A percentile compares a stretch with the other conserved stretches of the same genome.
Conservation (phyloP, 257 asterid genomes). For the Fraxinus cuspidata region DNA sequence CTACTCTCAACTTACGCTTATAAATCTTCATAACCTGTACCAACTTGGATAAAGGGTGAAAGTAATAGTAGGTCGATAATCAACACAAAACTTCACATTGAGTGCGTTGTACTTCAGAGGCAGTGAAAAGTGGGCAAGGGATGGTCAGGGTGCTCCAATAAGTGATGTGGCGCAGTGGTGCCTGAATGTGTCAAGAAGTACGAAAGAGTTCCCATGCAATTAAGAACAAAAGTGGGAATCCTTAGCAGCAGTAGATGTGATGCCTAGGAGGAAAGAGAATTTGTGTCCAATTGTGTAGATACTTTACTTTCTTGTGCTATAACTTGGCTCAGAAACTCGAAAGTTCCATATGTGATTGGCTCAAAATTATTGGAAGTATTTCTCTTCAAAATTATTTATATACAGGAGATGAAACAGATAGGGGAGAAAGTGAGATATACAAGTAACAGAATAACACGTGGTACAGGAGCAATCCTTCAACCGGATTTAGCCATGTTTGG, state of each 20-base stretch:
- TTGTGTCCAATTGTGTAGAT: neutral
- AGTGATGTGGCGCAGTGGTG: neutral
- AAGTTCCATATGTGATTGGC: neutral
- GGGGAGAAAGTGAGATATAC: neutral
- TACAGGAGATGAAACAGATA: neutral
- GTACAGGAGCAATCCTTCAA: neutral
- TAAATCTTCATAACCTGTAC: neutral
- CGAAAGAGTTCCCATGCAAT: neutral
- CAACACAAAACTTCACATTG: neutral
- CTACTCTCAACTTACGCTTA: neutral
- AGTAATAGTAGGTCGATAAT: too few species aligned
- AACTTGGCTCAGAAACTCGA: neutral
- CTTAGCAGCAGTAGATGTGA: neutral
- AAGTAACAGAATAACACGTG: neutral
- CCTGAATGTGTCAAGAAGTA: neutral
- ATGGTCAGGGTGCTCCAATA: neutral
- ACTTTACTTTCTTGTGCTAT: neutral
- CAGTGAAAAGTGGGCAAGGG: neutral
- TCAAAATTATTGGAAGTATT: neutral
- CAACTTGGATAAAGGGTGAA: neutral
- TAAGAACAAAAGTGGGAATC: neutral
- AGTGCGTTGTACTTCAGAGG: neutral
- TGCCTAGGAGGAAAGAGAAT: neutral
- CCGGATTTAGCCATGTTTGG: neutral
- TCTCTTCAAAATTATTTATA: too few species aligned